These are phyloP conservation scores for Eucalyptus dawsonii DNA, from an alignment of 345 rosid species.

Conservation along the genomic window DNA sequence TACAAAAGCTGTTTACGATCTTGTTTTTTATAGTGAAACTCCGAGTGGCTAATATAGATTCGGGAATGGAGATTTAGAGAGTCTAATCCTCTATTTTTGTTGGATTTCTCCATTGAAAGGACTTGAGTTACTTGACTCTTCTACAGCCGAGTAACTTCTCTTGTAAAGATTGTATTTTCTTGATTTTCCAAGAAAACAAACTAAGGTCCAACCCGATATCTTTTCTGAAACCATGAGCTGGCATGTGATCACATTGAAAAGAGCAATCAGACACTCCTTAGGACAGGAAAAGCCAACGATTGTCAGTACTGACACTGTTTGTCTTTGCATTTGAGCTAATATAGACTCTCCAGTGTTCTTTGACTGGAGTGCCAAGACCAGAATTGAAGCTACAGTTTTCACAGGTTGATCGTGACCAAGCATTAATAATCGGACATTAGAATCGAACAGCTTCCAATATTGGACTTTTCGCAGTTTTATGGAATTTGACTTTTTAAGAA, in stretches of 20 bases:
- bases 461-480: neutral
- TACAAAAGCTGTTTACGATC: neutral
- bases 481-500: neutral
- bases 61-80: neutral
- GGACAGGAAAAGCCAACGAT: neutral
- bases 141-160: neutral
- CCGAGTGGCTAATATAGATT: neutral
- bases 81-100: neutral
- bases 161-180: neutral
- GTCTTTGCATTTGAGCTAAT: neutral
- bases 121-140: neutral
- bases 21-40: neutral
- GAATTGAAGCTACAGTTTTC: neutral
- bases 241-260: neutral
- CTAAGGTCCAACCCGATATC: neutral
- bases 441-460: neutral
- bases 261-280: neutral
- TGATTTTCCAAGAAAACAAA: neutral
- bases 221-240: neutral
- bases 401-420: neutral
- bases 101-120: neutral
- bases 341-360: neutral
- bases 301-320: neutral
- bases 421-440: neutral
- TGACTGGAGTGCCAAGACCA: neutral